Percentiles rank a stretch among this genome's conserved stretches.
phyloP scores from a whole-genome alignment of 192 early-diverging fungal genomes.

The Allomyces arbusculus region DNA sequence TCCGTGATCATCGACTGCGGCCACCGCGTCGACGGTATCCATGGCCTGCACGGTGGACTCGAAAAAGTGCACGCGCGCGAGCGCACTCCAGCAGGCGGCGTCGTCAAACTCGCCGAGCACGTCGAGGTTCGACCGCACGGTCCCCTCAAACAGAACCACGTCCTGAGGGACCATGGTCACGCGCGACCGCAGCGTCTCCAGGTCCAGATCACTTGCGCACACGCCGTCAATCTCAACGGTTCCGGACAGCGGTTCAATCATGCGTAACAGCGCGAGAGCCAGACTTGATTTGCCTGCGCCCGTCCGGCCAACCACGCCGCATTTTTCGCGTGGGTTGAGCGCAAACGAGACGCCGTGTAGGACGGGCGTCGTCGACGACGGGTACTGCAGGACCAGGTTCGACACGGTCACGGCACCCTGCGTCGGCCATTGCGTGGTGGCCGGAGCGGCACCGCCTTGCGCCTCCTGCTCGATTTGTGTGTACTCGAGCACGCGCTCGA shows the following conservation, averaged over 20 bases:
- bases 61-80: constrained; percentile 43
- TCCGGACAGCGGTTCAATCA: constrained; percentile 14
- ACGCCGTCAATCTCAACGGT: constrained; percentile 49
- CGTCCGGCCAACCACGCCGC: background rate
- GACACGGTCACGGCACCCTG: background rate
- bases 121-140: constrained; percentile 73
- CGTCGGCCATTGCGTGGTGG: background rate
- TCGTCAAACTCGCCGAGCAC: constrained; percentile 65
- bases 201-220: constrained; percentile 46
- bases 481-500: background rate
- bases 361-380: background rate
- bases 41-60: background rate
- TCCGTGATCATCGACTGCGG: too few species aligned
- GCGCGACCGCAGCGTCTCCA: constrained; percentile 52
- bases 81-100: constrained; percentile 50
- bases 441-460: background rate
- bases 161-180: constrained; percentile 88
- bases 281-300: background rate
- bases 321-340: background rate
- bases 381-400: background rate
- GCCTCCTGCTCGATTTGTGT: background rate
- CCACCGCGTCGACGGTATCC: too few species aligned
- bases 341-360: background rate
- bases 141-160: constrained; percentile 55
- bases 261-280: background rate